Base-by-base conservation (phyloP, 805 yeast species). In the Cyberlindnera veronae region DNA sequence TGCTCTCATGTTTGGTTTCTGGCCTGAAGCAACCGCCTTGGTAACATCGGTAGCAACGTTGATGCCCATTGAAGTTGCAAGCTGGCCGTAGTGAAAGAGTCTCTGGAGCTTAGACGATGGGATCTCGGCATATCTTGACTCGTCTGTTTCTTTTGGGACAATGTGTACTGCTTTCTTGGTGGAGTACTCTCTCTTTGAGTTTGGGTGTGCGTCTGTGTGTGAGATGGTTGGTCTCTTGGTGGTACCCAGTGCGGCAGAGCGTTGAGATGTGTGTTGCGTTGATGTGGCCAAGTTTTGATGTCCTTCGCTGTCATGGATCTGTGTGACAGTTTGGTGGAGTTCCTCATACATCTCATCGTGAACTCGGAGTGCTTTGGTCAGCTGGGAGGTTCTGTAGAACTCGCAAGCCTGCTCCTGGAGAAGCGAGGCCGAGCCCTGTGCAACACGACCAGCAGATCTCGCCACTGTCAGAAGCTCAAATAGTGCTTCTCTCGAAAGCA, bases 51-150 rank as follows among this genome's bases (percentile, higher is more conserved):
- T 68, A 1, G 95, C 79, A 19, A 86, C 91, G 27, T 91, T 89
- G 10, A 86, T 49, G 1, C 96, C 95, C 57, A 93, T 80, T 1
- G 91, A 87, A 0, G 98, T 95, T 1, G 97, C 98, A 23, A 93
- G 66, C 2, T 86, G 69, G 9, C 98, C 97, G 59, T 90, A 93
- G 63, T 93, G 99, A 58, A 89, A 88, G 35, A 93, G 72, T 45
- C 99, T 71, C 17, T 89, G 86, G n/a, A 93, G 62, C 54, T 96
- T 76, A 1, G 95, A 76, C 15, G 90, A 71, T 3, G 99, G 99
- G 14, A 93, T 93, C 32, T 84, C 77, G 2, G 93, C 77, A 39
- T 73, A 72, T 26, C 76, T 62, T 72, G 79, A 61, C 45, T 75
- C 74, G 49, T 71, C 62, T 18, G 34, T 37, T 11, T 30, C 31